A percentile compares a stretch with the other conserved stretches of the same genome.
Conservation (phyloP, 768 basidiomycete species). For the Coprinellus aureogranulatus region DNA sequence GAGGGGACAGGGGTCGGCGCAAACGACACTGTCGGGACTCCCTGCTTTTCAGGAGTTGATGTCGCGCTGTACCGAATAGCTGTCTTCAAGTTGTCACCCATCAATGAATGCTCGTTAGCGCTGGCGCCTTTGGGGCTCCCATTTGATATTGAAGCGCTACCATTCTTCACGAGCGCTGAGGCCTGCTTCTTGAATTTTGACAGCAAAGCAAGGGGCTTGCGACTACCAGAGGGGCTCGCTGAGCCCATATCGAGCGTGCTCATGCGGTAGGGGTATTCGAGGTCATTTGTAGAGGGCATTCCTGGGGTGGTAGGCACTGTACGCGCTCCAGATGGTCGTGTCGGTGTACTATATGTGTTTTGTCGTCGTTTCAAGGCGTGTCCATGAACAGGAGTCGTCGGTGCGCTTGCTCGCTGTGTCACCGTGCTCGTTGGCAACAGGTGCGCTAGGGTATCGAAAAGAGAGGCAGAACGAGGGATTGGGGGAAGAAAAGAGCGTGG, state of each 20-base stretch:
- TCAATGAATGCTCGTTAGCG: background rate
- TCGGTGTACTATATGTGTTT: background rate
- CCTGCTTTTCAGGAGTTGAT: background rate
- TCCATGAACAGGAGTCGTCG: background rate
- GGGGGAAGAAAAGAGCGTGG: background rate
- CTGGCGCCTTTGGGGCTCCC: background rate
- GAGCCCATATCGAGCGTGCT: background rate
- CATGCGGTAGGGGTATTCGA: background rate
- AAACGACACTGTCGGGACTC: background rate
- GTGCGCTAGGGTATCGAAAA: background rate
- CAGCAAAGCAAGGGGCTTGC: constrained; percentile 1
- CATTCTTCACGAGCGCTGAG: constrained; percentile 12
- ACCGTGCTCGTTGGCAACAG: background rate
- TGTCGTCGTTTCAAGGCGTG: background rate
- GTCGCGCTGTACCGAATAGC: background rate
- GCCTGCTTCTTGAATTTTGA: constrained; percentile 12
- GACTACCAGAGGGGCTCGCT: background rate
- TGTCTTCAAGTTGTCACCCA: background rate
- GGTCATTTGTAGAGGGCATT: background rate
- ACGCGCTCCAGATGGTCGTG: background rate
- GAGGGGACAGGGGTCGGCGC: constrained; percentile 1
- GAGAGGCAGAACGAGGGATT: background rate
- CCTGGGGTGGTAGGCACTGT: background rate
- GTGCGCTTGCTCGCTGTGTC: background rate
- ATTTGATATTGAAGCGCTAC: background rate